Evolutionary conservation across 139 green algal species (phyloP).

Genomic region (Monoraphidium neglectum): DNA sequence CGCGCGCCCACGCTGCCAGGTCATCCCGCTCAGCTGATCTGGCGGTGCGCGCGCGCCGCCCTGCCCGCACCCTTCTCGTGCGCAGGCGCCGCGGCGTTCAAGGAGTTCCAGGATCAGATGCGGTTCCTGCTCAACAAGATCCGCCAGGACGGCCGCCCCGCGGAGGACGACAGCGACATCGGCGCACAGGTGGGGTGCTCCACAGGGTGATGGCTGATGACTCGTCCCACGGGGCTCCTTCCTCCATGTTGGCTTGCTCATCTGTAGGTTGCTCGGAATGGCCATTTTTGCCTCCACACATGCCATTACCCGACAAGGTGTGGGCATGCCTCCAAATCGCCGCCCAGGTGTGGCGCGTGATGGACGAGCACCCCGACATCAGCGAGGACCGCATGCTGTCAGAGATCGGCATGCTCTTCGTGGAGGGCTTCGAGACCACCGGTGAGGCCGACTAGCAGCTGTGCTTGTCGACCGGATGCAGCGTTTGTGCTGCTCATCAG

Average conservation of each 20-base stretch:
- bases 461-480: no score
- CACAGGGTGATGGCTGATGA: no score
- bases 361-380: conserved; percentile 24
- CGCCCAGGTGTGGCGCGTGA: background rate
- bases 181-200: conserved; percentile 6
- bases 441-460: no score
- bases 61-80: background rate
- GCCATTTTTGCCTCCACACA: no score
- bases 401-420: conserved; percentile 68
- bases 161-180: conserved; percentile 19
- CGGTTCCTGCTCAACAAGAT: conserved; percentile 28
- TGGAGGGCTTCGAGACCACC: conserved; percentile 68
- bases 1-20: background rate
- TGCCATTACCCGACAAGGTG: no score
- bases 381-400: conserved; percentile 25
- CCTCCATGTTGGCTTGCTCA: no score
- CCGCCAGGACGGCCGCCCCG: conserved; percentile 5
- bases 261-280: no score
- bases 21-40: no score
- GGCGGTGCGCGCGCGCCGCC: background rate
- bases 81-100: conserved; percentile 6
- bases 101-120: conserved; percentile 42
- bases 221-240: no score
- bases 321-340: no score
- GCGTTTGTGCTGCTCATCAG: no score